These are phyloP conservation scores for Verbascum thapsus DNA, from an alignment of 257 asterid genomes.

Conservation along the genomic window DNA sequence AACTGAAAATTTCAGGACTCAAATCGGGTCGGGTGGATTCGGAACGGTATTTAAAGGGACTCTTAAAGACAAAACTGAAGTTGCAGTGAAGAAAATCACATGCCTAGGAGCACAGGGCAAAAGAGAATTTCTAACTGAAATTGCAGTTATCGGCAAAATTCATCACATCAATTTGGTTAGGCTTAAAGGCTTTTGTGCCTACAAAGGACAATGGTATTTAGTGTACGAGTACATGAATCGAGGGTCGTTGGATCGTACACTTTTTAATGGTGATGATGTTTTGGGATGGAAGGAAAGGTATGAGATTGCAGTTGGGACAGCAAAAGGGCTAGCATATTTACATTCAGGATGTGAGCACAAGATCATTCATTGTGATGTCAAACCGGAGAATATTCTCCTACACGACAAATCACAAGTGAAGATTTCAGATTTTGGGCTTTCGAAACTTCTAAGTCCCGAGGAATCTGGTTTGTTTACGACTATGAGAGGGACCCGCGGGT, in stretches of 20 bases:
- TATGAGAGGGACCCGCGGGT: constrained; percentile 82
- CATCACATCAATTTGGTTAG: constrained; percentile 77
- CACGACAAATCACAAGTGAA: constrained; percentile 65
- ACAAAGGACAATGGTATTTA: constrained; percentile 52
- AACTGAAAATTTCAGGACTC: constrained; percentile 52
- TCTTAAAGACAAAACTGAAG: constrained; percentile 50
- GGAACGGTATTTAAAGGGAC: constrained; percentile 78
- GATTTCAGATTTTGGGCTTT: constrained; percentile 87
- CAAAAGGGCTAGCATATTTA: constrained; percentile 76
- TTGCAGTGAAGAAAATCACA: constrained; percentile 85
- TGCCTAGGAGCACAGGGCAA: constrained; percentile 64
- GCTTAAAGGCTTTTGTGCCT: constrained; percentile 67
- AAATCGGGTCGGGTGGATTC: constrained; percentile 83
- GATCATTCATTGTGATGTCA: constrained; percentile 86
- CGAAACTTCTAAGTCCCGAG: constrained; percentile 72
- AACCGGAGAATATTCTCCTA: constrained; percentile 84
- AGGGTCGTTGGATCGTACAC: constrained; percentile 71
- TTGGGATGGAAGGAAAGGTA: constrained; percentile 67
- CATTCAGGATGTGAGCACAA: constrained; percentile 76
- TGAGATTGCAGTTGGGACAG: constrained; percentile 80
- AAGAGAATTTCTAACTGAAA: constrained; percentile 71
- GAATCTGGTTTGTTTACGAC: constrained; percentile 72
- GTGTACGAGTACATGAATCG: constrained; percentile 86
- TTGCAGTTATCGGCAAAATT: constrained; percentile 72
- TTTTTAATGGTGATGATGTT: constrained; percentile 50